Conservation (phyloP, 208 protist genomes). For the Leishmania lainsoni region DNA sequence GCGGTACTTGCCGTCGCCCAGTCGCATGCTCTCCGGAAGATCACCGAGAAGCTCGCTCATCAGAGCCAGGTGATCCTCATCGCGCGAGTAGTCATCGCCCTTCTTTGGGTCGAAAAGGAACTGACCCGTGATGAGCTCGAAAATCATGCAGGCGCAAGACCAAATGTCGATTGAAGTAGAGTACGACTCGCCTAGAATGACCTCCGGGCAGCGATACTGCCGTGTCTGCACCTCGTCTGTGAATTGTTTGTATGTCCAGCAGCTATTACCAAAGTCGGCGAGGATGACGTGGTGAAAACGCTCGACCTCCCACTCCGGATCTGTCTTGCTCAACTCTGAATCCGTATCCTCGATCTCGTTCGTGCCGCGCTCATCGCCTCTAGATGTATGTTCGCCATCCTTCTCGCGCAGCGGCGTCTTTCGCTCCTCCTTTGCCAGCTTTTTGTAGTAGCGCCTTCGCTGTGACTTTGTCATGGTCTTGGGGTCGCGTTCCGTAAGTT, state of each 20-base stretch:
- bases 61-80: slow-evolving; percentile 94
- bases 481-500: slow-evolving; percentile 80
- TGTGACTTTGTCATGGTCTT: slow-evolving; percentile 94
- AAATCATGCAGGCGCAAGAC: slow-evolving; percentile 94
- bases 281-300: slow-evolving; percentile 94
- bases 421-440: slow-evolving; percentile 66
- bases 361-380: slow-evolving; percentile 15
- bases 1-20: slow-evolving; percentile 72
- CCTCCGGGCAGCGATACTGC: slow-evolving; percentile 93
- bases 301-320: slow-evolving; percentile 85
- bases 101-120: slow-evolving; percentile 94
- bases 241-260: slow-evolving; percentile 97
- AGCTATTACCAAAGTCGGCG: slow-evolving; percentile 99
- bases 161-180: slow-evolving; percentile 90
- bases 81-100: slow-evolving; percentile 89
- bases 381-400: slow-evolving; percentile 21
- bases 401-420: slow-evolving; percentile 22
- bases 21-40: slow-evolving; percentile 87
- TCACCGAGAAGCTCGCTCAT: slow-evolving; percentile 95
- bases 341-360: slow-evolving; percentile 27
- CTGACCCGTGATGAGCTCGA: slow-evolving; percentile 94
- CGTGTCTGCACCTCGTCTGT: slow-evolving; percentile 94
- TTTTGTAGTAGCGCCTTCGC: slow-evolving; percentile 91
- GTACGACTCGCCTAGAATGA: slow-evolving; percentile 91
- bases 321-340: slow-evolving; percentile 71